Conservation (phyloP, 2,329 filamentous ascomycete species). For the Venturia pyrina region DNA sequence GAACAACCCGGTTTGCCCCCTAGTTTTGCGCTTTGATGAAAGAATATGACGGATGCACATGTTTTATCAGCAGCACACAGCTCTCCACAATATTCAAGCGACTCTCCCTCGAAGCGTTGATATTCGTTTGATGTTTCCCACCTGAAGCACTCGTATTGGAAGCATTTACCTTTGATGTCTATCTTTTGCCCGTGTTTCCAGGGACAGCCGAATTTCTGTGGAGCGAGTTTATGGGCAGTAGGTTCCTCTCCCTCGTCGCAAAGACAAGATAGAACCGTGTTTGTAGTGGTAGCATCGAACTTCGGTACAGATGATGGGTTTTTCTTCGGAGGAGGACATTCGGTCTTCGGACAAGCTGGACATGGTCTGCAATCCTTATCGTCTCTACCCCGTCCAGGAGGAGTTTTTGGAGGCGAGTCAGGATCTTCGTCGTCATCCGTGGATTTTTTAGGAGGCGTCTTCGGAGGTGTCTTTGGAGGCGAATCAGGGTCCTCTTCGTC, state of each 20-base stretch:
- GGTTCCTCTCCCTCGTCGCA: not conserved
- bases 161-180: not conserved
- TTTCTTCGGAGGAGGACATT: not conserved
- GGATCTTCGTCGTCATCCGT: no score
- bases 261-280: not conserved
- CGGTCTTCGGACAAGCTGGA: not conserved
- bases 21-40: no score
- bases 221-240: not conserved
- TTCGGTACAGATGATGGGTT: not conserved
- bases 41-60: not conserved
- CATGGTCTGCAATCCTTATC: not conserved
- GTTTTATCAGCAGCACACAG: not conserved
- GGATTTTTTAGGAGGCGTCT: not conserved
- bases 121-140: not conserved
- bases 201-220: not conserved
- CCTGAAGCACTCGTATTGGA: not conserved
- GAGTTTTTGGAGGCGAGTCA: no score
- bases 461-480: not conserved
- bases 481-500: not conserved
- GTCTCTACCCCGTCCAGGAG: no score
- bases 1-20: no score
- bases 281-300: not conserved
- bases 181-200: not conserved
- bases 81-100: not conserved
- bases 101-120: not conserved